Conservation (phyloP, 257 asterid genomes). For the Fraxinus anomala region DNA sequence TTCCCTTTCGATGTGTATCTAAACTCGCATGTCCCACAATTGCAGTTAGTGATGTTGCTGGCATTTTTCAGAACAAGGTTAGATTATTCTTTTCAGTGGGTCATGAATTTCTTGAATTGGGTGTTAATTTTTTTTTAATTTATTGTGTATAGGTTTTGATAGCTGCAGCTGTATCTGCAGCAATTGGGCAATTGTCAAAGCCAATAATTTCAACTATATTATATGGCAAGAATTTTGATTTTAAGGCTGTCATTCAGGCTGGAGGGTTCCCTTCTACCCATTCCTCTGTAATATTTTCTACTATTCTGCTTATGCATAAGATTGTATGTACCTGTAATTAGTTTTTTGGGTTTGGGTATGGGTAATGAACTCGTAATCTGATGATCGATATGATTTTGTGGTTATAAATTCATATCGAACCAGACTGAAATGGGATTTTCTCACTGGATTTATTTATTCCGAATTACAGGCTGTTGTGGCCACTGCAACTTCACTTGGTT, state of each 20-base stretch:
- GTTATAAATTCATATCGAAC: neutral
- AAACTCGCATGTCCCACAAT: slow-evolving; percentile 30
- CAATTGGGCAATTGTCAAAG: slow-evolving; percentile 76
- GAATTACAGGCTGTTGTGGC: slow-evolving; percentile 71
- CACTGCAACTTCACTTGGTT: slow-evolving; percentile 75
- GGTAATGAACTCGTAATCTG: neutral
- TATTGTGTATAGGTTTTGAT: slow-evolving; percentile 58
- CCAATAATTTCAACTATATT: slow-evolving; percentile 69
- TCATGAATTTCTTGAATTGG: slow-evolving; percentile 1
- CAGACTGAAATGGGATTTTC: neutral
- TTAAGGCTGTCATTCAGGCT: slow-evolving; percentile 51
- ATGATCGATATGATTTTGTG: neutral
- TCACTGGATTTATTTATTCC: slow-evolving; percentile 19
- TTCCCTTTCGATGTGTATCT: slow-evolving; percentile 38
- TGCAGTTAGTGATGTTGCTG: slow-evolving; percentile 37
- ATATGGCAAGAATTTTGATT: slow-evolving; percentile 56
- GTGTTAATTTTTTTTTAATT: neutral
- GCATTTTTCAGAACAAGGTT: slow-evolving; percentile 56
- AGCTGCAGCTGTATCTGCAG: slow-evolving; percentile 71
- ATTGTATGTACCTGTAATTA: neutral
- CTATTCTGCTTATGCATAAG: neutral
- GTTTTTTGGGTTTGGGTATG: neutral
- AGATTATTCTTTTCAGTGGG: neutral
- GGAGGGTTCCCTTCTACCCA: slow-evolving; percentile 97
- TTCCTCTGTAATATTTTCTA: slow-evolving; percentile 60